These are phyloP conservation scores for Penicillium lagena DNA, from an alignment of 495 filamentous ascomycete species.

Conservation along the genomic window DNA sequence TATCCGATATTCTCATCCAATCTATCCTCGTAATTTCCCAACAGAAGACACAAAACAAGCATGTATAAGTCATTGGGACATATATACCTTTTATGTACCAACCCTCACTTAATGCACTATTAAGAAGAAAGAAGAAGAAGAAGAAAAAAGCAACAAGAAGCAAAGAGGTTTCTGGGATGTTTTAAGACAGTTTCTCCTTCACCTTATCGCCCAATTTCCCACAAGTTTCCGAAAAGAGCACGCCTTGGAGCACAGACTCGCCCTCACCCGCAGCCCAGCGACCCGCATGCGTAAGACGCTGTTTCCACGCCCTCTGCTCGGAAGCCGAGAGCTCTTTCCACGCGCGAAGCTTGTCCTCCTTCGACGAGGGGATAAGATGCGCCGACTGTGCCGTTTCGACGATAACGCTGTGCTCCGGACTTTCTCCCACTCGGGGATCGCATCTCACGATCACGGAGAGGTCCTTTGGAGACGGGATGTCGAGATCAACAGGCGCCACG, in stretches of 20 bases:
- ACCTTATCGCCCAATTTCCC: constrained; percentile 49
- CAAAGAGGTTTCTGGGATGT: not conserved
- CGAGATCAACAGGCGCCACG: constrained; percentile 17
- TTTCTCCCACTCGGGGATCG: not conserved
- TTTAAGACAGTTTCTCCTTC: constrained; percentile 13
- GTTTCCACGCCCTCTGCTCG: constrained; percentile 63
- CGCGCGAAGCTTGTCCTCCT: constrained; percentile 36
- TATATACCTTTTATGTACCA: no score
- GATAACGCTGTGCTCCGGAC: constrained; percentile 15
- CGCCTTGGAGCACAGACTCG: constrained; percentile 63
- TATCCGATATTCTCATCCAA: no score
- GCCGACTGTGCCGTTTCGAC: constrained; percentile 13
- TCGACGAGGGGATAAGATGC: constrained; percentile 1
- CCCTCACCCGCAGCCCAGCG: constrained; percentile 68
- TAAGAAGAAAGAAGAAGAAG: not conserved
- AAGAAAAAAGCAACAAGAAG: no score
- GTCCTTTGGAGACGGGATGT: constrained; percentile 5
- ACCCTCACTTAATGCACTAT: no score
- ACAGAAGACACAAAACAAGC: no score
- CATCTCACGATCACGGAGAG: constrained; percentile 22
- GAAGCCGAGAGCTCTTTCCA: constrained; percentile 60
- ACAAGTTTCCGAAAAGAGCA: constrained; percentile 68
- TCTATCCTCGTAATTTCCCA: no score
- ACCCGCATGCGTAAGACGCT: constrained; percentile 59
- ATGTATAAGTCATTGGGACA: no score